Evolutionary conservation across 495 filamentous ascomycete genomes (phyloP).

Genomic region (Aspergillus leporis): DNA sequence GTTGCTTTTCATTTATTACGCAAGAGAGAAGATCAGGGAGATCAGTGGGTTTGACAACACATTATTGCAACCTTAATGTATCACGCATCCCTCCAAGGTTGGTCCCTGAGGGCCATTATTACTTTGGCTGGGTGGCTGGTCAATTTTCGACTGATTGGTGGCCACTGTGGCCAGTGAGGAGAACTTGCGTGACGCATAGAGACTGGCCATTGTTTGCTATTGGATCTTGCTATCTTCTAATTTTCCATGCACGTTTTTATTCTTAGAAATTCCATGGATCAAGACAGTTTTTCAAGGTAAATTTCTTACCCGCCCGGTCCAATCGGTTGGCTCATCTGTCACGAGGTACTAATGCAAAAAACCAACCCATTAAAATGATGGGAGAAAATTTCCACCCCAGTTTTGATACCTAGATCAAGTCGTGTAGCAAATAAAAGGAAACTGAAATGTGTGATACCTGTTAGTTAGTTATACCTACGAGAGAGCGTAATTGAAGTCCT

Average conservation of each 20-base stretch:
- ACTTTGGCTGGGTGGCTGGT: conserved; percentile 4
- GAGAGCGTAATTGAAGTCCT: too few relatives aligned
- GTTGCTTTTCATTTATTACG: not conserved
- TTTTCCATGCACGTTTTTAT: conserved; percentile 11
- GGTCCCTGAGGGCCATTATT: not conserved
- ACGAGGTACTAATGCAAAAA: not conserved
- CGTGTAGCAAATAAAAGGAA: not conserved
- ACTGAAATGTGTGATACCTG: not conserved
- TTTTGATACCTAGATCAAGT: too few relatives aligned
- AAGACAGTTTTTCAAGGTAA: not conserved
- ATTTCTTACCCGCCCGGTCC: not conserved
- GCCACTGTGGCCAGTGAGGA: conserved; percentile 1
- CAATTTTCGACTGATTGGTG: conserved; percentile 9
- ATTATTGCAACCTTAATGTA: not conserved
- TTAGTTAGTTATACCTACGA: too few relatives aligned
- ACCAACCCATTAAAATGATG: not conserved
- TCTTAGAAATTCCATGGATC: conserved; percentile 1
- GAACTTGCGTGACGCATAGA: conserved; percentile 15
- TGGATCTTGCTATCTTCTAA: not conserved
- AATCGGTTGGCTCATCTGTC: not conserved
- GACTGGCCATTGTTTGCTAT: not conserved
- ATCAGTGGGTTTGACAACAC: conserved; percentile 2
- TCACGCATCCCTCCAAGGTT: not conserved
- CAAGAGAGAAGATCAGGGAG: not conserved
- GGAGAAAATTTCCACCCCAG: too few relatives aligned